phyloP scores from a whole-genome alignment of 345 rosid genomes.

The Gossypium bickii region DNA sequence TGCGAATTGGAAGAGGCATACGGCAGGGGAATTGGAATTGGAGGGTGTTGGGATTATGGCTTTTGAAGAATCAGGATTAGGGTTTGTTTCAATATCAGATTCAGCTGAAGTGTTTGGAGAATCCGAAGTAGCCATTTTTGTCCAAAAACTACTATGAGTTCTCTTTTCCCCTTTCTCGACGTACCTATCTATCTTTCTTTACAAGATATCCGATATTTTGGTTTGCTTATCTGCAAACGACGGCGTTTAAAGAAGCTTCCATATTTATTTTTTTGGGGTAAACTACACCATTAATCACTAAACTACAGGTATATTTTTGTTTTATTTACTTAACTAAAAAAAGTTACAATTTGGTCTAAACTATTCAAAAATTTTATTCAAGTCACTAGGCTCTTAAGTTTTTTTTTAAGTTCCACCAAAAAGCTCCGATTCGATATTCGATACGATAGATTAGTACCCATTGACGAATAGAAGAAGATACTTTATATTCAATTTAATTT shows the following conservation, averaged over 20 bases:
- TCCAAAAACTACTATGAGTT: not conserved
- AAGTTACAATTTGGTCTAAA: no score
- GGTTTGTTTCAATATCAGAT: constrained; percentile 14
- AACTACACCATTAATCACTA: no score
- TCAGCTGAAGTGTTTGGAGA: constrained; percentile 34
- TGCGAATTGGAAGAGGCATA: constrained; percentile 66
- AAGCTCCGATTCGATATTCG: no score
- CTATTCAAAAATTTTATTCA: no score
- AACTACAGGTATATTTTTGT: no score
- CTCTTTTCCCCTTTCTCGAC: no score
- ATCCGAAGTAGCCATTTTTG: constrained; percentile 41
- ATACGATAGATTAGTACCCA: no score
- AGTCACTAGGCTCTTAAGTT: no score
- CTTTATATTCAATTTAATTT: accelerated
- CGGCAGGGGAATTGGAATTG: constrained; percentile 39
- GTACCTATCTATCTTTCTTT: not conserved
- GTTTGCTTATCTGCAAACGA: not conserved
- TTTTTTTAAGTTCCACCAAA: no score
- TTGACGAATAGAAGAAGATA: no score
- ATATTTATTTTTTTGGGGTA: not conserved
- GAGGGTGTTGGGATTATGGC: constrained; percentile 36
- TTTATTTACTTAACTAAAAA: no score
- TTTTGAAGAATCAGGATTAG: constrained; percentile 29
- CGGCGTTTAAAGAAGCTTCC: not conserved
- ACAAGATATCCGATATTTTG: not conserved